Evolutionary conservation across 768 basidiomycete genomes (phyloP).

Genomic region (Tremella mesenterica): DNA sequence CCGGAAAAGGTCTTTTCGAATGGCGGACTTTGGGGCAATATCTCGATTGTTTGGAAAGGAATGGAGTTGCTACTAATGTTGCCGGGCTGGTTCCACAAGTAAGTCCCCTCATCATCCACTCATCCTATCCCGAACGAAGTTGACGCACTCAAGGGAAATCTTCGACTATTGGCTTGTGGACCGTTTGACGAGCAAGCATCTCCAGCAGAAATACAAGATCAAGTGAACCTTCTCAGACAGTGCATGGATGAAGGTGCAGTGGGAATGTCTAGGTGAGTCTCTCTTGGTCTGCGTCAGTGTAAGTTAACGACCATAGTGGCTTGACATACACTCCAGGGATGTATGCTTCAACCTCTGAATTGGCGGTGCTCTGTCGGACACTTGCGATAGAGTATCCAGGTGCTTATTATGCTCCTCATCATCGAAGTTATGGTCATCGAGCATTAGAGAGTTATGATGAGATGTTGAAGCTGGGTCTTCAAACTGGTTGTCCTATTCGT

Average conservation of each 20-base stretch:
- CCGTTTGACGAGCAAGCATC: slow-evolving; percentile 27
- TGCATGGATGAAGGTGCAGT: slow-evolving; percentile 38
- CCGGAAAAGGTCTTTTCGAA: slow-evolving; percentile 30
- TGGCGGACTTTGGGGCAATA: slow-evolving; percentile 30
- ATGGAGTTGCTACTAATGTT: slow-evolving; percentile 36
- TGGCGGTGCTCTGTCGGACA: slow-evolving; percentile 22
- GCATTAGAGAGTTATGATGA: slow-evolving; percentile 35
- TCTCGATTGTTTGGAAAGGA: slow-evolving; percentile 37
- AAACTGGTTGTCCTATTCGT: slow-evolving; percentile 38
- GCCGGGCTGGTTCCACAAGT: slow-evolving; percentile 38
- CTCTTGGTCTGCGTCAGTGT: not conserved
- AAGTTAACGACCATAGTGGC: slow-evolving; percentile 14
- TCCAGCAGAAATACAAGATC: slow-evolving; percentile 24
- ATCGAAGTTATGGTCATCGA: slow-evolving; percentile 35
- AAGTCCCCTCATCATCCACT: not conserved
- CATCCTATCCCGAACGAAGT: not conserved
- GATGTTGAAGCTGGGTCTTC: slow-evolving; percentile 32
- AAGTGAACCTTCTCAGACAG: slow-evolving; percentile 21
- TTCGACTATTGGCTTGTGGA: slow-evolving; percentile 37
- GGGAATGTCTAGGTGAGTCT: slow-evolving; percentile 39
- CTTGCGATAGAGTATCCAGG: slow-evolving; percentile 29
- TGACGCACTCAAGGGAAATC: slow-evolving; percentile 29
- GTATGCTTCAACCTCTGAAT: slow-evolving; percentile 40
- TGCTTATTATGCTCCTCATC: slow-evolving; percentile 40
- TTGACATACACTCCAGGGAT: slow-evolving; percentile 43